A percentile compares a stretch with the other conserved stretches of the same genome.
Conservation (phyloP, 352 stramenopile genomes). For the Globisporangium lucens region DNA sequence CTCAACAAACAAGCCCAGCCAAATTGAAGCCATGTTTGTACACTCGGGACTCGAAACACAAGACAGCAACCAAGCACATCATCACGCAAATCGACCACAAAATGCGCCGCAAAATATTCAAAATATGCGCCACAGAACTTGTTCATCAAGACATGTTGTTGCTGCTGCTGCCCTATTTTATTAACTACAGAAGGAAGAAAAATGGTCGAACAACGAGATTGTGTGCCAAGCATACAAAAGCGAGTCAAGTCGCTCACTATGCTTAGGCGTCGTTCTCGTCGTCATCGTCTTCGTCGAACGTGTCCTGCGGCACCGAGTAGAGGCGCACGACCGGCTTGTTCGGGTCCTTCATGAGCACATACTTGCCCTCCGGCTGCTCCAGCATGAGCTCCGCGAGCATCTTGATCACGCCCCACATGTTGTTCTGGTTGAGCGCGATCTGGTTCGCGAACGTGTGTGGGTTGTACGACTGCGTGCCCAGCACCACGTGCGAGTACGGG, state of each 20-base stretch:
- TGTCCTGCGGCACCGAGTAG: conserved; percentile 94
- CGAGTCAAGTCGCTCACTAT: background rate
- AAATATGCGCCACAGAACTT: background rate
- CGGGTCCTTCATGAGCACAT: conserved; percentile 98
- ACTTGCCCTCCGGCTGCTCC: conserved; percentile 97
- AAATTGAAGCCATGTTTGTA: background rate
- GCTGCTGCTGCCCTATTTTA: background rate
- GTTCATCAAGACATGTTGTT: background rate
- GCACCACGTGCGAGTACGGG: conserved; percentile 93
- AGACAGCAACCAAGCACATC: background rate
- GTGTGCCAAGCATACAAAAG: background rate
- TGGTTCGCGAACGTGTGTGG: conserved; percentile 96
- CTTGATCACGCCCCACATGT: conserved; percentile 97
- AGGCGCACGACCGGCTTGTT: conserved; percentile 97
- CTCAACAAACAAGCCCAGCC: background rate
- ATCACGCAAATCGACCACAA: background rate
- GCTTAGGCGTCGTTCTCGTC: conserved; percentile 54
- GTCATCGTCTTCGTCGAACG: conserved; percentile 94
- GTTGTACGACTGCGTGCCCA: conserved; percentile 97
- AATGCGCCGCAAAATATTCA: background rate
- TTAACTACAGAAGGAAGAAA: background rate
- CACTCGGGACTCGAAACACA: background rate
- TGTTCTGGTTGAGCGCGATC: conserved; percentile 97
- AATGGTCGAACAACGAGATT: background rate
- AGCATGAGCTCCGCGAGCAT: conserved; percentile 94